phyloP scores from a whole-genome alignment of 176 grass and related monocot species.

The Ananas comosus region DNA sequence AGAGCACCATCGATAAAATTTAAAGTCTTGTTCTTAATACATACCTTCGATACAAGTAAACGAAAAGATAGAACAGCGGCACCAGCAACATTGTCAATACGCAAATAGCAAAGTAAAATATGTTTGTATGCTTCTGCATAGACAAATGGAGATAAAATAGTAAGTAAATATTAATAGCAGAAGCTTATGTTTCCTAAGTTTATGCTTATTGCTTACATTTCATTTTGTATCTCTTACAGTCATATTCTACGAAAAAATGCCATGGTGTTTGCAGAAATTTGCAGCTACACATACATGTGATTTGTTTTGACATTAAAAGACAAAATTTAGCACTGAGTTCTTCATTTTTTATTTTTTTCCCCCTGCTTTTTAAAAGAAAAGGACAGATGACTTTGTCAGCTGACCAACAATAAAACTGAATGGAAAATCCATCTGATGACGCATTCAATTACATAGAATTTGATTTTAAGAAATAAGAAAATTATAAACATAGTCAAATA shows the following conservation, averaged over 20 bases:
- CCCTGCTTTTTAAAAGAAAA: too few relatives aligned
- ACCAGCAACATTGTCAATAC: constrained; percentile 69
- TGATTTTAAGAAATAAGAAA: too few relatives aligned
- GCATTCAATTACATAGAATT: too few relatives aligned
- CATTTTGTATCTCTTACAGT: too few relatives aligned
- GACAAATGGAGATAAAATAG: background rate
- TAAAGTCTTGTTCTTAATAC: constrained; percentile 6
- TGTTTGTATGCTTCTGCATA: constrained; percentile 76
- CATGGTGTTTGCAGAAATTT: constrained; percentile 1
- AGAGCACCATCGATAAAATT: constrained; percentile 14
- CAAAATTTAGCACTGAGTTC: too few relatives aligned
- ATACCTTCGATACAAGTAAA: constrained; percentile 89
- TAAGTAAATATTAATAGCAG: background rate
- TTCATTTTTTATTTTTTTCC: too few relatives aligned
- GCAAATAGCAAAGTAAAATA: constrained; percentile 63
- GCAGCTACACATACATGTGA: background rate
- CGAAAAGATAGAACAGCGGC: constrained; percentile 84
- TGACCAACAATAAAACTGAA: too few relatives aligned
- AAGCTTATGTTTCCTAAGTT: background rate
- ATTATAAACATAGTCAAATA: too few relatives aligned
- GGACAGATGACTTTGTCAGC: too few relatives aligned
- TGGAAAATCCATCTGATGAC: too few relatives aligned
- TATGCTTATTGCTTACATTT: background rate
- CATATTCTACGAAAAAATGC: background rate
- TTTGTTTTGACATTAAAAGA: too few relatives aligned